Evolutionary conservation across 257 asterid genomes (phyloP), one percentile per base, ranked within the genome.

Genomic region (Forsythia viridissima): DNA sequence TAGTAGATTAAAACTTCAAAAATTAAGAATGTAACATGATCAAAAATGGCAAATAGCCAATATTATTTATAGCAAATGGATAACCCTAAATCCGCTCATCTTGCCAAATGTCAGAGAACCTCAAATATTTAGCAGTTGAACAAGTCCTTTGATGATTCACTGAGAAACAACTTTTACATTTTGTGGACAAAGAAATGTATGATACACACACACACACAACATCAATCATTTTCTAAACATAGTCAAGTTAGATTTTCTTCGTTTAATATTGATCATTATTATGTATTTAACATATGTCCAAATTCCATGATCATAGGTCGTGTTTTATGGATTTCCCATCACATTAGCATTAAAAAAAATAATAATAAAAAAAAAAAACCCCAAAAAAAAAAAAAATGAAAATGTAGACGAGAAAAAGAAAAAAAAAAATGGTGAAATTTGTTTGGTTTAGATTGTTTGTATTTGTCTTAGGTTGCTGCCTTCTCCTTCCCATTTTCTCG

Each of bases 381-480:
- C 34, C 34, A 30, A 83, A 74, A 63, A 6, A 59, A 71, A 21
- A 42, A 78, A 5, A 18, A 41, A 24, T 61, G 38, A 18, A 73
- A 81, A 67, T 24, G 74, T 76, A 63, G 69, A 63, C 9, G 38
- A 24, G 15, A 63, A 63, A 12, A 11, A 10, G 69, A 80, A 51
- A 52, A 70, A 44, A 70, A 65, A 46, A 70, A 12, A 52, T 8
- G 70, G 72, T 77, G 18, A 76, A 72, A 20, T 63, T 63, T 63
- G 38, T 63, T 63, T 63, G 39, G 69, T 75, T 63, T 63, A 63
- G 16, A 63, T 30, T 70, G 76, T 57, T 84, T 79, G 77, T 82
- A 83, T 82, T 81, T 82, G 89, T 87, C 72, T 68, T 72, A 84
- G 81, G 83, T 87, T 84, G 84, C 77, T 70, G 71, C 48, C 73